Conservation (phyloP, 2,329 filamentous ascomycete genomes). For the Exophiala sp. region DNA sequence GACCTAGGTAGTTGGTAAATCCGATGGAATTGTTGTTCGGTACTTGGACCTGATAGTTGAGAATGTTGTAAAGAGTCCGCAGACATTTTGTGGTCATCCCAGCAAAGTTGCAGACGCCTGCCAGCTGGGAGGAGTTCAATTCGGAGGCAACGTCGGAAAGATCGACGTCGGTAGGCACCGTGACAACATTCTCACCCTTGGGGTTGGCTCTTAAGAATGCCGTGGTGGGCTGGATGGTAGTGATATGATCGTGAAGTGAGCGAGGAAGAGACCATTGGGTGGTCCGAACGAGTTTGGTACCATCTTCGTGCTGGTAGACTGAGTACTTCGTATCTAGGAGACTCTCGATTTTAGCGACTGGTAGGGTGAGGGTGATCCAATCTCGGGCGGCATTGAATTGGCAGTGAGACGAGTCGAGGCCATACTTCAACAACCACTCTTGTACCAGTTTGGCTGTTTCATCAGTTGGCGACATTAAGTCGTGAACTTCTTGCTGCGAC, state of each 20-base stretch:
- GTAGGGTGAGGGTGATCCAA: slow-evolving; percentile 54
- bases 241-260: slow-evolving; percentile 57
- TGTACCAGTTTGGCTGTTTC: slow-evolving; percentile 52
- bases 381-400: slow-evolving; percentile 54
- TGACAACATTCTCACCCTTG: slow-evolving; percentile 24
- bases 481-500: slow-evolving; percentile 49
- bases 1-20: slow-evolving; percentile 47
- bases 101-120: slow-evolving; percentile 48
- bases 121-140: slow-evolving; percentile 29
- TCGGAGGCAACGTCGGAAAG: slow-evolving; percentile 18
- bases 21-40: slow-evolving; percentile 43
- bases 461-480: slow-evolving; percentile 52
- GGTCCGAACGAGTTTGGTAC: slow-evolving; percentile 51
- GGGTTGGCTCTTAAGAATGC: slow-evolving; percentile 51
- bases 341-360: slow-evolving; percentile 50
- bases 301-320: slow-evolving; percentile 54
- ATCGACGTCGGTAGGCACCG: slow-evolving; percentile 32
- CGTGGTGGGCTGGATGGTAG: slow-evolving; percentile 59
- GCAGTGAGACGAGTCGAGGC: slow-evolving; percentile 41
- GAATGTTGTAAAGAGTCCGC: slow-evolving; percentile 52
- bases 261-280: slow-evolving; percentile 57
- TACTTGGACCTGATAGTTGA: slow-evolving; percentile 49
- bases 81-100: slow-evolving; percentile 55
- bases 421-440: slow-evolving; percentile 55
- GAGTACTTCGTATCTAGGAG: slow-evolving; percentile 54